phyloP scores from a whole-genome alignment of 108 stramenopile species.

The Stephanodiscus triporus region DNA sequence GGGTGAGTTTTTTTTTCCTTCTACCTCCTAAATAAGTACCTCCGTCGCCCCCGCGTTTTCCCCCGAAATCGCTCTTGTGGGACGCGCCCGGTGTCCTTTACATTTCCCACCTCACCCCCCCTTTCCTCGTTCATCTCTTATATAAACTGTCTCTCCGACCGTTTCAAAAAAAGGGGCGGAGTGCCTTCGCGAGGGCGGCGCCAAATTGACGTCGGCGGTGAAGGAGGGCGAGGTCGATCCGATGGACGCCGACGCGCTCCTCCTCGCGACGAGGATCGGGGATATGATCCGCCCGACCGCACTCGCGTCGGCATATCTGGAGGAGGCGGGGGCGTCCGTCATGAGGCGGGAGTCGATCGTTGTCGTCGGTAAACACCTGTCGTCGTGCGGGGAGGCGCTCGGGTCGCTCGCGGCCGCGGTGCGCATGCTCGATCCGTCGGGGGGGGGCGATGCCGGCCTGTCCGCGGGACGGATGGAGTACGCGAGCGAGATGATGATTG shows the following conservation, averaged over 20 bases:
- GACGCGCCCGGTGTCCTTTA: no score
- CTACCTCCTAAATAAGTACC: no score
- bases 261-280: conserved; percentile 28
- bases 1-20: conserved; percentile 13
- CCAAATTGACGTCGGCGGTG: conserved; percentile 51
- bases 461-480: conserved; percentile 60
- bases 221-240: conserved; percentile 61
- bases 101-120: no score
- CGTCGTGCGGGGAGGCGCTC: conserved; percentile 47
- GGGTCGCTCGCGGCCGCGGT: conserved; percentile 23
- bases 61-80: no score
- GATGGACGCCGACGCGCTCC: neutral
- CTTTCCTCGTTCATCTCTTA: neutral
- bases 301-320: conserved; percentile 40
- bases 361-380: conserved; percentile 54
- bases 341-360: conserved; percentile 44
- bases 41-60: no score
- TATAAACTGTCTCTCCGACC: no score
- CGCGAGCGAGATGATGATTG: conserved; percentile 65
- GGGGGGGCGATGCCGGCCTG: neutral
- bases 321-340: conserved; percentile 61
- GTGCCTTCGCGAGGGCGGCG: conserved; percentile 61
- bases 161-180: no score
- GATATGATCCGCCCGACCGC: conserved; percentile 30
- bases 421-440: conserved; percentile 17